These are phyloP conservation scores for Capillidium heterosporum DNA, from an alignment of 371 early-diverging fungal species.

Conservation along the genomic window DNA sequence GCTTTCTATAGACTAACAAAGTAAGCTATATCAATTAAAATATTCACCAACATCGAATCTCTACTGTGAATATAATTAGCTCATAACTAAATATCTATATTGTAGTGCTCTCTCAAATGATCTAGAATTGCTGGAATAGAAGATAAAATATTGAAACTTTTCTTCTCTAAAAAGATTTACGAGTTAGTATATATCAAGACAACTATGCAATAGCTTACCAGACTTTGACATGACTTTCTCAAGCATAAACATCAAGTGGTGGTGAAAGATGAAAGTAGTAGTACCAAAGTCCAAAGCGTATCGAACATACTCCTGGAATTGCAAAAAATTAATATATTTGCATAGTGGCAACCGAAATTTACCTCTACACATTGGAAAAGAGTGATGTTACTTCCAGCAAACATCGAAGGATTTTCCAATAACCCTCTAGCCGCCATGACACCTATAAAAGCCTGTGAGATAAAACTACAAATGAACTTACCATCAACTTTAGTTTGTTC, in stretches of 20 bases:
- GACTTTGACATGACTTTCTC: conserved; percentile 68
- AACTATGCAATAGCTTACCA: conserved; percentile 9
- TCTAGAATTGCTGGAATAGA: conserved; percentile 67
- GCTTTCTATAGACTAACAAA: too few species aligned
- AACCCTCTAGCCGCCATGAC: conserved; percentile 81
- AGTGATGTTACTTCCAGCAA: conserved; percentile 43
- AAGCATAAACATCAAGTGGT: conserved; percentile 89
- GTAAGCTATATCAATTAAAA: too few species aligned
- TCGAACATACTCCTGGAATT: conserved; percentile 44
- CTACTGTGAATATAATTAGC: too few species aligned
- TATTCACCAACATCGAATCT: too few species aligned
- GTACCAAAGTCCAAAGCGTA: conserved; percentile 66
- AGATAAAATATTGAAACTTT: conserved; percentile 66
- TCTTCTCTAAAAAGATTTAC: conserved; percentile 30
- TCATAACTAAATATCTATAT: too few species aligned
- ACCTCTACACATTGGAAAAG: conserved; percentile 56
- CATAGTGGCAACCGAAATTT: conserved; percentile 2
- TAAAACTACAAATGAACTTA: conserved; percentile 5
- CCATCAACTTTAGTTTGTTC: conserved; percentile 58
- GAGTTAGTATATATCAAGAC: neutral
- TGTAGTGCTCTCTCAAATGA: conserved; percentile 54
- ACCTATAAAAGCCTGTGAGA: conserved; percentile 12
- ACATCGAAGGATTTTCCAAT: conserved; percentile 74
- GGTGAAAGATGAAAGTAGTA: conserved; percentile 69
- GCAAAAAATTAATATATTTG: neutral